Conservation (phyloP, 108 stramenopile genomes). For the Craspedostauros australis region DNA sequence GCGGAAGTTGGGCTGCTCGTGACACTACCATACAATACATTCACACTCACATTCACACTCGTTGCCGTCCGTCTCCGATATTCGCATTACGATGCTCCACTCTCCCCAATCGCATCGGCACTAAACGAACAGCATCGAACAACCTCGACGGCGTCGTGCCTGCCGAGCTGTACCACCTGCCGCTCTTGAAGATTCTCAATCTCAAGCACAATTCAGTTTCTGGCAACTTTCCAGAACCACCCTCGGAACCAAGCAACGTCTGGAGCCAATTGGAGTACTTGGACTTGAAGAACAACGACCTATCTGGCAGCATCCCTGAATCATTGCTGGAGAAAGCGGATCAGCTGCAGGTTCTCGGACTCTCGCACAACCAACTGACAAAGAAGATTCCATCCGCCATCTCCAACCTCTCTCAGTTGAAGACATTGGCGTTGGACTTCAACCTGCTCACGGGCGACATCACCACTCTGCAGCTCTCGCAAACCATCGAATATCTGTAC, state of each 20-base stretch:
- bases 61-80: neutral
- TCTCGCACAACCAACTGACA: slow-evolving; percentile 31
- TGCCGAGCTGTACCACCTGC: slow-evolving; percentile 32
- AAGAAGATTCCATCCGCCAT: slow-evolving; percentile 18
- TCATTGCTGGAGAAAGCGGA: slow-evolving; percentile 11
- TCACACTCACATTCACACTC: neutral
- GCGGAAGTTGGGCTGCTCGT: neutral
- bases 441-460: slow-evolving; percentile 28
- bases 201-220: slow-evolving; percentile 23
- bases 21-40: too few relatives aligned
- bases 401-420: slow-evolving; percentile 4
- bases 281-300: slow-evolving; percentile 32
- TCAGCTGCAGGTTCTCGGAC: slow-evolving; percentile 27
- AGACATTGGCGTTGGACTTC: slow-evolving; percentile 34
- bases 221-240: slow-evolving; percentile 21
- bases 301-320: slow-evolving; percentile 35
- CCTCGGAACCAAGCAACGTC: slow-evolving; percentile 2
- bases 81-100: neutral
- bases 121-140: slow-evolving; percentile 24
- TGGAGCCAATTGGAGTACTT: slow-evolving; percentile 23
- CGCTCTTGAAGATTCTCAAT: slow-evolving; percentile 18
- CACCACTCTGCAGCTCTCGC: slow-evolving; percentile 1
- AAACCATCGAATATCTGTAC: slow-evolving; percentile 24
- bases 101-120: neutral
- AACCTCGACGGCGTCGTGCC: slow-evolving; percentile 45